Evolutionary conservation across 2,329 filamentous ascomycete species (phyloP), one percentile per base, ranked within the genome.

Genomic region (Ceratocystis colombiana): DNA sequence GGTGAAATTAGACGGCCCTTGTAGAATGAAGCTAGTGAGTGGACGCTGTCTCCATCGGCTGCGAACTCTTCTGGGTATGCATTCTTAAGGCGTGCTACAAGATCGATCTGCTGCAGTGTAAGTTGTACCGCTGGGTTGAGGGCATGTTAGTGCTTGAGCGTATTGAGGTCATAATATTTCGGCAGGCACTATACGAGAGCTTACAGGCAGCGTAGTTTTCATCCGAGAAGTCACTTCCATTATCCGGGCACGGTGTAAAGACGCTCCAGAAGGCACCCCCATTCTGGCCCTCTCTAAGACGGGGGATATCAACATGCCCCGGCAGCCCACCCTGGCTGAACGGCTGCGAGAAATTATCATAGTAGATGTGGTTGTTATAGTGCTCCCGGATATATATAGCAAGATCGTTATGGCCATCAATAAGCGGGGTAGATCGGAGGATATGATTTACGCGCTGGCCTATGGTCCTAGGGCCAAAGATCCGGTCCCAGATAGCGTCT

Each of bases 231-330:
- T 95, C 85, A 3, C 81, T 81, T 61, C 84, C 84, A 71, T 93
- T 84, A 10, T 75, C 74, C 0, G 92, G 91, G 72, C 92, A 96
- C 0, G 84, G 83, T 50, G 88, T 84, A 71, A 82, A 97, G 8
- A 94, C 90, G 73, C 88, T 92, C 93, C 92, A 96, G 74, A 96
- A 96, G n/a, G 89, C 86, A 66, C 91, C 93, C 48, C 91, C 91
- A 69, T 87, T 84, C 70, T 81, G 79, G 1, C 92, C 91, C 62
- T 83, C 75, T 45, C 82, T 80, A 61, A 96, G 80, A 4, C 92
- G 84, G 0, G 88, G 86, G 7, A 96, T 77, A 74, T 97, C 93
- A 64, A 94, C 87, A 70, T 97, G 89, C 2, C 80, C 80, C 0
- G 74, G 72, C 64, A 96, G 76, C 0, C 82, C 83, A 41, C 89